Evolutionary conservation across 805 yeast genomes (phyloP).

Genomic region (Kuraishia ogatae): DNA sequence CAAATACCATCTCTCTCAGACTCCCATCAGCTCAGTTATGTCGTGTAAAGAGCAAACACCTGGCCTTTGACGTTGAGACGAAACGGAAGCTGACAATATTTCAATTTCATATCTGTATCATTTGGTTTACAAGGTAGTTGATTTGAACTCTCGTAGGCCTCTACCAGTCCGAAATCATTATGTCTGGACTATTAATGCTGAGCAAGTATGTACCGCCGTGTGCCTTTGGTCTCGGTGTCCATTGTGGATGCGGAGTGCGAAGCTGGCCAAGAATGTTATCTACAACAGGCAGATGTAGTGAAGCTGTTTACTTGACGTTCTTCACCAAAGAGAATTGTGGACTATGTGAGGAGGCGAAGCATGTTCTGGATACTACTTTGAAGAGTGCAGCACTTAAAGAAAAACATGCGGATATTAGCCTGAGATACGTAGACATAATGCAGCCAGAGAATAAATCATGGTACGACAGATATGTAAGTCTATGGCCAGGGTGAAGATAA

Average conservation of each 20-base stretch:
- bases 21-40: not conserved
- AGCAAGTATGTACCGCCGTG: no score
- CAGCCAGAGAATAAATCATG: constrained; percentile 49
- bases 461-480: constrained; percentile 47
- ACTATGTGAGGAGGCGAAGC: constrained; percentile 58
- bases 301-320: constrained; percentile 33
- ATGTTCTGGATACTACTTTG: constrained; percentile 35
- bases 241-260: not conserved
- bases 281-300: not conserved
- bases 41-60: not conserved
- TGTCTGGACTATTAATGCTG: no score
- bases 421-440: constrained; percentile 48
- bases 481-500: not conserved
- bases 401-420: constrained; percentile 18
- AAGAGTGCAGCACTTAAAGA: constrained; percentile 14
- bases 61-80: not conserved
- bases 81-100: not conserved
- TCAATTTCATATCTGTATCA: no score
- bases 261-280: not conserved
- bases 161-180: no score
- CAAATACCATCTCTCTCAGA: no score
- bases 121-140: no score
- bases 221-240: no score
- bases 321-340: constrained; percentile 66
- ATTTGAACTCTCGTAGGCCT: no score